Conservation (phyloP, 2,329 filamentous ascomycete genomes). For the Aureobasidium sp. region DNA sequence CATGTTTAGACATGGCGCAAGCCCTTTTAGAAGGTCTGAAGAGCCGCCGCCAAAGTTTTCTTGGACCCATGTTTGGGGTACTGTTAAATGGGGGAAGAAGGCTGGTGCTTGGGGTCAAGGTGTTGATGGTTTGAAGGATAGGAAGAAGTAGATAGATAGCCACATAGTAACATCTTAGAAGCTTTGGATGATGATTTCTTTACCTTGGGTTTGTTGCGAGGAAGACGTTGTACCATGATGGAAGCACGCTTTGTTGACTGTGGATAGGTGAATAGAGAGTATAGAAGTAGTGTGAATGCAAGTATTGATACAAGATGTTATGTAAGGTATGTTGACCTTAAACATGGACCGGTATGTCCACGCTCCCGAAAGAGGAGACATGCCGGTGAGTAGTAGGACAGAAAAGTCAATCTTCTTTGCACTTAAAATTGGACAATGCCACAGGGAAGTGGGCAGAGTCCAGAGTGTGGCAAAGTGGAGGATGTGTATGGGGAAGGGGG, state of each 20-base stretch:
- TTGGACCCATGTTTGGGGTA: conserved; percentile 47
- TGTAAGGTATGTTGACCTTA: conserved; percentile 42
- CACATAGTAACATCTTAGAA: too few relatives aligned
- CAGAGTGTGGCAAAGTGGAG: conserved; percentile 8
- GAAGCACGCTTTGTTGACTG: too few relatives aligned
- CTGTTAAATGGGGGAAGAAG: conserved; percentile 44
- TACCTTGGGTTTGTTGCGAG: background rate
- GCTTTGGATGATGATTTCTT: too few relatives aligned
- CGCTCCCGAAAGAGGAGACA: conserved; percentile 27
- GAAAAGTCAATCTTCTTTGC: conserved; percentile 57
- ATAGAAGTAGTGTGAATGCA: background rate
- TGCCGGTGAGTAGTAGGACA: conserved; percentile 33
- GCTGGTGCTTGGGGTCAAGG: conserved; percentile 46
- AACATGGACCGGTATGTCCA: conserved; percentile 65
- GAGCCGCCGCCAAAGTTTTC: conserved; percentile 44
- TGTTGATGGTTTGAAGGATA: conserved; percentile 36
- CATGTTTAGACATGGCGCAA: conserved; percentile 34
- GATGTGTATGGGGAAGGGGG: background rate
- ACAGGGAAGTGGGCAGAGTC: background rate
- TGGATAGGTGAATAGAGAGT: too few relatives aligned
- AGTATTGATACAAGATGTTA: too few relatives aligned
- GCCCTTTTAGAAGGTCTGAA: conserved; percentile 36
- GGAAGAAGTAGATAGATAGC: conserved; percentile 22
- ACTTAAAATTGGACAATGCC: conserved; percentile 26
- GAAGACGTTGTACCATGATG: too few relatives aligned